Conservation (phyloP, 345 rosid species). For the Microthlaspi erraticum region DNA sequence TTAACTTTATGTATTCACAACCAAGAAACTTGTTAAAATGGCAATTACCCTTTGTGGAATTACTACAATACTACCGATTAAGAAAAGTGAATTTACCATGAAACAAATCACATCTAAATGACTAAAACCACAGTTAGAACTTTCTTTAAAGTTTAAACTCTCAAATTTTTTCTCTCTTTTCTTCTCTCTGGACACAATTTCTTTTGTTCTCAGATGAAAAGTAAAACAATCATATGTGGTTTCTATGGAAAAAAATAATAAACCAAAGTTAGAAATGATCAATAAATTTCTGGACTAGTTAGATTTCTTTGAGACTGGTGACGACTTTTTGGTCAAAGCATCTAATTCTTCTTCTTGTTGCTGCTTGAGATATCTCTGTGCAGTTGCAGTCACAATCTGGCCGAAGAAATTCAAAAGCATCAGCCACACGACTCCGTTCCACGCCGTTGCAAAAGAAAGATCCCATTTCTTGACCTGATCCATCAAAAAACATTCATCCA, state of each 20-base stretch:
- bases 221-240: slow-evolving; percentile 13
- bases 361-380: slow-evolving; percentile 72
- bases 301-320: slow-evolving; percentile 25
- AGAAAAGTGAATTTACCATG: too few relatives aligned
- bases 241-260: slow-evolving; percentile 4
- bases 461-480: slow-evolving; percentile 82
- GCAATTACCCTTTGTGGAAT: too few relatives aligned
- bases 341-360: slow-evolving; percentile 71
- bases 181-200: not conserved
- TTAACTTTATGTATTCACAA: too few relatives aligned
- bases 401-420: slow-evolving; percentile 89
- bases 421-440: slow-evolving; percentile 95
- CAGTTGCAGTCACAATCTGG: slow-evolving; percentile 84
- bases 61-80: too few relatives aligned
- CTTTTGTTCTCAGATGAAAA: slow-evolving; percentile 10
- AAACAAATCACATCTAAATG: not conserved
- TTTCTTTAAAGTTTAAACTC: slow-evolving; percentile 5
- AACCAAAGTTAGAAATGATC: slow-evolving; percentile 9
- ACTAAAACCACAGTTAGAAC: not conserved
- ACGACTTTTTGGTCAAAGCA: slow-evolving; percentile 42
- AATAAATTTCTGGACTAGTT: slow-evolving; percentile 25
- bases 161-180: not conserved
- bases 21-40: too few relatives aligned
- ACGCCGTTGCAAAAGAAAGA: slow-evolving; percentile 73
- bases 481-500: slow-evolving; percentile 35